Conservation (phyloP, 306 rosid genomes). For the Quercus suber region DNA sequence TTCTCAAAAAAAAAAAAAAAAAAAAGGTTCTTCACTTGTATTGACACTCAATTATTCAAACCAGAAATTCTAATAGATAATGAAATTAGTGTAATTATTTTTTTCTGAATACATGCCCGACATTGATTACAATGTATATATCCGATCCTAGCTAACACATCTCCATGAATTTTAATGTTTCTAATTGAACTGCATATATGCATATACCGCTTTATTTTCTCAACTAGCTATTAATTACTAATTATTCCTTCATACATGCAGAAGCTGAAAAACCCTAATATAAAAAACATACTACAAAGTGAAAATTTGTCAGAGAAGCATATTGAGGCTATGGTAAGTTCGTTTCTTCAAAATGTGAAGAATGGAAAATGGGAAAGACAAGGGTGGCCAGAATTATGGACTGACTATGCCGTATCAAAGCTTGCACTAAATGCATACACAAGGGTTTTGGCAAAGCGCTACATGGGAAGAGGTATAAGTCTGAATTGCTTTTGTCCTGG, state of each 20-base stretch:
- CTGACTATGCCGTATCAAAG: constrained; percentile 87
- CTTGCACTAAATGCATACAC: constrained; percentile 77
- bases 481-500: constrained; percentile 86
- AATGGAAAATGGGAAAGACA: constrained; percentile 54
- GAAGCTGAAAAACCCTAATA: constrained; percentile 51
- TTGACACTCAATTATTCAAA: no score
- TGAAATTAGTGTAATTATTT: no score
- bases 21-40: no score
- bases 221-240: neutral
- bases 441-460: constrained; percentile 52
- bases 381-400: constrained; percentile 93
- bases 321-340: constrained; percentile 38
- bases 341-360: constrained; percentile 52
- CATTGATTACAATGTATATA: no score
- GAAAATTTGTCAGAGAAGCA: constrained; percentile 47
- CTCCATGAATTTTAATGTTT: no score
- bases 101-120: no score
- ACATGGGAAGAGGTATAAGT: constrained; percentile 31
- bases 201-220: neutral
- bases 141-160: no score
- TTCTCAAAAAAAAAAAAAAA: no score
- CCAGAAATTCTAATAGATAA: no score
- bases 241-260: neutral
- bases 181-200: no score
- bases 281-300: constrained; percentile 28